phyloP scores from a whole-genome alignment of 768 basidiomycete genomes.

The Termitomyces sp. region DNA sequence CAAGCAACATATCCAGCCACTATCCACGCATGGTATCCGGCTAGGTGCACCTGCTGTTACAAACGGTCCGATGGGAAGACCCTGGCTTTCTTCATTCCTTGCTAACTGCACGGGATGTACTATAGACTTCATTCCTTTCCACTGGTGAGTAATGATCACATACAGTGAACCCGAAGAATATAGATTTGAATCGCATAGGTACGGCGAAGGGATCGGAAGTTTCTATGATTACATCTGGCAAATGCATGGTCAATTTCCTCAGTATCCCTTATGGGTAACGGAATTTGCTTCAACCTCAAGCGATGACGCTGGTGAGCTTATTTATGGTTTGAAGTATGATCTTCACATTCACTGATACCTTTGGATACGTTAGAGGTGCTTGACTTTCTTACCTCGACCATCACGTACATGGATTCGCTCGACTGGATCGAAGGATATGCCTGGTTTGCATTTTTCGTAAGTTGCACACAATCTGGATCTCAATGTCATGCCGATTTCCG shows the following conservation, averaged over 20 bases:
- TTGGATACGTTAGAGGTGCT: background rate
- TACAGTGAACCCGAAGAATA: background rate
- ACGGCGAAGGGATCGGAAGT: constrained; percentile 25
- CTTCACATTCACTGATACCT: background rate
- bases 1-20: constrained; percentile 31
- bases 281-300: constrained; percentile 22
- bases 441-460: constrained; percentile 38
- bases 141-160: constrained; percentile 27
- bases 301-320: constrained; percentile 12
- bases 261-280: constrained; percentile 30
- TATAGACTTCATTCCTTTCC: constrained; percentile 31
- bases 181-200: constrained; percentile 12
- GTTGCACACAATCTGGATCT: background rate
- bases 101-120: constrained; percentile 29
- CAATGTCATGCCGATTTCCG: background rate
- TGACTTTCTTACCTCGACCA: constrained; percentile 36
- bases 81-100: constrained; percentile 30
- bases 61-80: constrained; percentile 23
- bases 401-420: constrained; percentile 35
- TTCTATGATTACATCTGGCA: constrained; percentile 29
- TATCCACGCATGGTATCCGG: constrained; percentile 23
- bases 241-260: constrained; percentile 28
- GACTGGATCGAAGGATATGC: constrained; percentile 41
- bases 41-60: constrained; percentile 33
- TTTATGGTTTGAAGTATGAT: background rate